Conservation (phyloP, 768 basidiomycete species). For the Phylloporus sp. region DNA sequence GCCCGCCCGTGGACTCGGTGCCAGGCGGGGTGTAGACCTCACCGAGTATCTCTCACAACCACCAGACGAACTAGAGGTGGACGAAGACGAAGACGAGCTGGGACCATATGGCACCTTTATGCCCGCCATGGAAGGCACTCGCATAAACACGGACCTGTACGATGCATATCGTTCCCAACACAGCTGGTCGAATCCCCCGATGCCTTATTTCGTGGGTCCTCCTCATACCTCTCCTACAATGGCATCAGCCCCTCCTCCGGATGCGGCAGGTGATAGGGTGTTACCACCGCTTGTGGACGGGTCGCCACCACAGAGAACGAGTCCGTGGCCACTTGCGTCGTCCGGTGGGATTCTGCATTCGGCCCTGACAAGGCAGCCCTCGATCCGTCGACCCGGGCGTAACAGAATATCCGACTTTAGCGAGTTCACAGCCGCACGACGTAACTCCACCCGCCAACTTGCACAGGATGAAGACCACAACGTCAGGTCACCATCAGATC, state of each 20-base stretch:
- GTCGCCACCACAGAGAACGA: slow-evolving; percentile 20
- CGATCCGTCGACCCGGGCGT: slow-evolving; percentile 55
- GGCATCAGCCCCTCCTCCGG: slow-evolving; percentile 23
- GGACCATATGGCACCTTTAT: slow-evolving; percentile 36
- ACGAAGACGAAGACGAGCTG: slow-evolving; percentile 69
- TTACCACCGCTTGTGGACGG: slow-evolving; percentile 29
- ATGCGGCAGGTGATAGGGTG: slow-evolving; percentile 20
- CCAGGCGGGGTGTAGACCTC: slow-evolving; percentile 35
- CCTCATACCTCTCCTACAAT: slow-evolving; percentile 27
- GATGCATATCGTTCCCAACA: slow-evolving; percentile 53
- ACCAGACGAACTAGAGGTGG: slow-evolving; percentile 54
- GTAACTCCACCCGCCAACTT: slow-evolving; percentile 42
- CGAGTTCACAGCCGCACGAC: slow-evolving; percentile 66
- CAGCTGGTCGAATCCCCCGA: slow-evolving; percentile 27
- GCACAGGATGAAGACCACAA: slow-evolving; percentile 27
- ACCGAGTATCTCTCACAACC: slow-evolving; percentile 52
- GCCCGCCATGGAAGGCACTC: slow-evolving; percentile 46
- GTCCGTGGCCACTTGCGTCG: slow-evolving; percentile 23
- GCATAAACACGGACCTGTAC: slow-evolving; percentile 57
- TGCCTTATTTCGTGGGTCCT: slow-evolving; percentile 21
- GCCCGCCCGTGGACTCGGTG: slow-evolving; percentile 34
- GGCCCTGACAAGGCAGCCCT: slow-evolving; percentile 51
- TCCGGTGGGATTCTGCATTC: slow-evolving; percentile 25
- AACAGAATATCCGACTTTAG: slow-evolving; percentile 64
- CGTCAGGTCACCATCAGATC: slow-evolving; percentile 11